These are phyloP conservation scores for Biscogniauxia marginata DNA, from an alignment of 2,329 filamentous ascomycete genomes.

Conservation along the genomic window DNA sequence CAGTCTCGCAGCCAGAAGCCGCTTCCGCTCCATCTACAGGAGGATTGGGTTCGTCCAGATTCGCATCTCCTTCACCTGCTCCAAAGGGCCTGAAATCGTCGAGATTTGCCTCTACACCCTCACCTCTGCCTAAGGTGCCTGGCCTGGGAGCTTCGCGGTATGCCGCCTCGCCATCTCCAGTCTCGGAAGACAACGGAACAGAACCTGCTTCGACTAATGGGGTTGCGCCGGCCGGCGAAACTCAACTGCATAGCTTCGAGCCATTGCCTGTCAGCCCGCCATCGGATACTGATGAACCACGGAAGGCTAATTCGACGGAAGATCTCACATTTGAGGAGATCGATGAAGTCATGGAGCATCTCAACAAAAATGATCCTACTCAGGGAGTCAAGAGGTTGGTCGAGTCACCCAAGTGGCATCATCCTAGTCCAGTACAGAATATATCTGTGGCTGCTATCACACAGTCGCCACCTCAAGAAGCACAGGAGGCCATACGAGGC, in stretches of 20 bases:
- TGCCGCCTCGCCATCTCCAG: slow-evolving; percentile 41
- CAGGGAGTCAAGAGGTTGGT: slow-evolving; percentile 68
- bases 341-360: slow-evolving; percentile 86
- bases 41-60: slow-evolving; percentile 33
- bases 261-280: slow-evolving; percentile 32
- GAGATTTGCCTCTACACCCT: slow-evolving; percentile 43
- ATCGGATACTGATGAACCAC: slow-evolving; percentile 25
- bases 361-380: slow-evolving; percentile 71
- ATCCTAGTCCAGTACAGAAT: slow-evolving; percentile 40
- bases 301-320: slow-evolving; percentile 24
- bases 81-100: slow-evolving; percentile 46
- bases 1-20: slow-evolving; percentile 16
- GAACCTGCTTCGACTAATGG: slow-evolving; percentile 4
- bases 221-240: slow-evolving; percentile 11
- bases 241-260: slow-evolving; percentile 34
- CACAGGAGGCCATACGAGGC: slow-evolving; percentile 55
- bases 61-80: slow-evolving; percentile 33
- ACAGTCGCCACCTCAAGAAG: slow-evolving; percentile 52
- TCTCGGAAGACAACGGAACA: slow-evolving; percentile 21
- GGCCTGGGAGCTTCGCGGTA: slow-evolving; percentile 46
- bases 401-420: slow-evolving; percentile 47
- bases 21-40: slow-evolving; percentile 15
- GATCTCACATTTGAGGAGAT: slow-evolving; percentile 75
- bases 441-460: slow-evolving; percentile 39
- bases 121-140: slow-evolving; percentile 42